These are phyloP conservation scores for Lecanicillium sp. DNA, from an alignment of 2,329 filamentous ascomycete genomes.

Conservation along the genomic window DNA sequence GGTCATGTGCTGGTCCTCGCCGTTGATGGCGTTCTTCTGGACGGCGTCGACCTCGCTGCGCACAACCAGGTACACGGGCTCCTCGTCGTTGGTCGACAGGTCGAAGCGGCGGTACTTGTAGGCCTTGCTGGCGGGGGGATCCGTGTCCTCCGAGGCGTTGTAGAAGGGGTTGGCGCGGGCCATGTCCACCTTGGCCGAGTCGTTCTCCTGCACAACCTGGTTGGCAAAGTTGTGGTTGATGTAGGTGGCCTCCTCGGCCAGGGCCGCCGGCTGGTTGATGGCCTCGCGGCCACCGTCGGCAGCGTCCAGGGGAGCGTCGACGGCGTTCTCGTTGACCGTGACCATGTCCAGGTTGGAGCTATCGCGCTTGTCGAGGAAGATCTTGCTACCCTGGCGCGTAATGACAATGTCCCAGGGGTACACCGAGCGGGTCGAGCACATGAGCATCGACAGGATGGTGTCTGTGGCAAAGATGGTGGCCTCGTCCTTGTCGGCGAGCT, in stretches of 20 bases:
- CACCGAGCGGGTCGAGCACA: constrained; percentile 93
- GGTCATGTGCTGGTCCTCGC: constrained; percentile 84
- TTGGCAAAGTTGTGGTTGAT: constrained; percentile 99
- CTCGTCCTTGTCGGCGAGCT: constrained; percentile 91
- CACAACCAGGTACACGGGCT: constrained; percentile 87
- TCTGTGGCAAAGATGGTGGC: constrained; percentile 96
- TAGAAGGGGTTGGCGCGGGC: constrained; percentile 93
- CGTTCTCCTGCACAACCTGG: constrained; percentile 83
- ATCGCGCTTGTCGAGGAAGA: constrained; percentile 98
- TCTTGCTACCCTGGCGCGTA: constrained; percentile 84
- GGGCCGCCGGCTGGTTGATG: constrained; percentile 87
- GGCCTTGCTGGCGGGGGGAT: constrained; percentile 88
- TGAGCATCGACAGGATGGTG: constrained; percentile 96
- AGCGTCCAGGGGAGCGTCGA: constrained; percentile 85
- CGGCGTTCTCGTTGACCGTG: constrained; percentile 97
- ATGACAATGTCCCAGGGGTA: constrained; percentile 99
- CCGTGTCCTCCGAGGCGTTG: constrained; percentile 84
- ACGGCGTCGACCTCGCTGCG: constrained; percentile 93
- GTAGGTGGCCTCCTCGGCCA: constrained; percentile 95
- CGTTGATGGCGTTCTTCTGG: constrained; percentile 86
- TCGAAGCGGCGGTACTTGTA: constrained; percentile 99
- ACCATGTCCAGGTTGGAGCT: constrained; percentile 94
- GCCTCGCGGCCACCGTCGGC: constrained; percentile 88
- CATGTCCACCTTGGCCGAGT: constrained; percentile 74
- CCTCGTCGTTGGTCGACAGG: constrained; percentile 87